Conservation (phyloP, 2,329 filamentous ascomycete genomes). For the Setomelanomma holmii region DNA sequence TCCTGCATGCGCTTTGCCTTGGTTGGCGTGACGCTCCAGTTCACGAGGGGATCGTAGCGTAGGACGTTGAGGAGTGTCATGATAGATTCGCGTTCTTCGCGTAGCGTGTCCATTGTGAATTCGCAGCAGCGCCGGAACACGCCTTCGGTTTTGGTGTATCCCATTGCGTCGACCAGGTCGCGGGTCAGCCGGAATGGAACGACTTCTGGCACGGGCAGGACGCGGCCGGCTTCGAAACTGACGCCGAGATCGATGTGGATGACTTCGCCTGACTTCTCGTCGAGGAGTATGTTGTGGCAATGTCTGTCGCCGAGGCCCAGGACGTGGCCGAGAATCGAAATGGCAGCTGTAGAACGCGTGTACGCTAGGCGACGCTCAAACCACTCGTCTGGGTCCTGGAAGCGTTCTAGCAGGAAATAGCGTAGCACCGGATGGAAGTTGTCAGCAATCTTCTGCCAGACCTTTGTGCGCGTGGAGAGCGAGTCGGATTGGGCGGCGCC, state of each 20-base stretch:
- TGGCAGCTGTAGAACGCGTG: constrained; percentile 89
- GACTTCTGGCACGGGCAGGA: constrained; percentile 93
- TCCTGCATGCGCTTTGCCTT: constrained; percentile 73
- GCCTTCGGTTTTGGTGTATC: constrained; percentile 91
- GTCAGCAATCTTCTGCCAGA: constrained; percentile 79
- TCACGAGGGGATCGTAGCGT: constrained; percentile 96
- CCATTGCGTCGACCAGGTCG: constrained; percentile 97
- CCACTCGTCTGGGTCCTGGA: constrained; percentile 94
- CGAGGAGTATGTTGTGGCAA: constrained; percentile 94
- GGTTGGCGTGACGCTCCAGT: constrained; percentile 84
- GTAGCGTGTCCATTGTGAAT: constrained; percentile 91
- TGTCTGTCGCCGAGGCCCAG: constrained; percentile 93
- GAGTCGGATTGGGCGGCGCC: constrained; percentile 72
- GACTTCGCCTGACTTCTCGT: constrained; percentile 87
- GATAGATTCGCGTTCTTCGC: constrained; percentile 95
- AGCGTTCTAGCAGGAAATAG: constrained; percentile 97
- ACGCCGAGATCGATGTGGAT: constrained; percentile 98
- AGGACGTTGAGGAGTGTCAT: constrained; percentile 98
- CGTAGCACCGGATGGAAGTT: constrained; percentile 91
- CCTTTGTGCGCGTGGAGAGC: constrained; percentile 73
- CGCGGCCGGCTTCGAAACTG: constrained; percentile 93
- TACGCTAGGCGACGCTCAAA: constrained; percentile 89
- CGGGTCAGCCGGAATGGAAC: constrained; percentile 94
- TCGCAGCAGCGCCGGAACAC: constrained; percentile 98
- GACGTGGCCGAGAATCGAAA: constrained; percentile 93